Evolutionary conservation across 352 stramenopile species (phyloP).

Genomic region (Pythium chondricola): DNA sequence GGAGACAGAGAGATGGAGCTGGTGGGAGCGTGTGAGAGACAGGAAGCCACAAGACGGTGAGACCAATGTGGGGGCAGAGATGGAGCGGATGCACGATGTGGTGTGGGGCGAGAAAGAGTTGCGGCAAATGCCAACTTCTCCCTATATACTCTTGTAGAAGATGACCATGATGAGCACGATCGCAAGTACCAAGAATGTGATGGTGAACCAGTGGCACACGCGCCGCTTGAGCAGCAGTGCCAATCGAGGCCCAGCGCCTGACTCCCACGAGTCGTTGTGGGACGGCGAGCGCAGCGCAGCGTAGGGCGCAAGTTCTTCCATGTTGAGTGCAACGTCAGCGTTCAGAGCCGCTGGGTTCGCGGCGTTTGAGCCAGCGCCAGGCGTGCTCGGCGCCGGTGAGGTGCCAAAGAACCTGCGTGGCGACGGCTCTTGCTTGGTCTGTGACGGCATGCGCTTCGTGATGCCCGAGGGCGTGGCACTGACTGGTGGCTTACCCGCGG

Average conservation of each 20-base stretch:
- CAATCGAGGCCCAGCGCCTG: slow-evolving; percentile 4
- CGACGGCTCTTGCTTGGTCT: slow-evolving; percentile 9
- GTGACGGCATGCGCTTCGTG: slow-evolving; percentile 11
- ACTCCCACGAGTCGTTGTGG: background rate
- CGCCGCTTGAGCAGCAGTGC: slow-evolving; percentile 9
- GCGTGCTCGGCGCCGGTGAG: too few relatives aligned
- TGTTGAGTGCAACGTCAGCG: slow-evolving; percentile 1
- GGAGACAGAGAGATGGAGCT: too few relatives aligned
- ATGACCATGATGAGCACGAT: slow-evolving; percentile 12
- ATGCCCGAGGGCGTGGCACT: background rate
- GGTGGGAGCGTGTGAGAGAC: too few relatives aligned
- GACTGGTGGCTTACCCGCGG: background rate
- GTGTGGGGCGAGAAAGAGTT: too few relatives aligned
- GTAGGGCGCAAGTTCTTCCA: background rate
- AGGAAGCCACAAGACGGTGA: too few relatives aligned
- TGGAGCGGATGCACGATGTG: too few relatives aligned
- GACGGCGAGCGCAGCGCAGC: slow-evolving; percentile 10
- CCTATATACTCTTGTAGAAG: slow-evolving; percentile 18
- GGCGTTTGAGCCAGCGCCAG: too few relatives aligned
- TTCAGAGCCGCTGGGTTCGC: background rate
- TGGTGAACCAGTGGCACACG: slow-evolving; percentile 7
- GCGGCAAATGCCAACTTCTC: too few relatives aligned
- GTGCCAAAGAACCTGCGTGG: slow-evolving; percentile 2
- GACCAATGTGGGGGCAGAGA: too few relatives aligned
- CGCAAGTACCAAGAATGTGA: slow-evolving; percentile 6